Base-by-base conservation (phyloP, 2,329 filamentous ascomycete species). In the Tolypocladium pustulatum region DNA sequence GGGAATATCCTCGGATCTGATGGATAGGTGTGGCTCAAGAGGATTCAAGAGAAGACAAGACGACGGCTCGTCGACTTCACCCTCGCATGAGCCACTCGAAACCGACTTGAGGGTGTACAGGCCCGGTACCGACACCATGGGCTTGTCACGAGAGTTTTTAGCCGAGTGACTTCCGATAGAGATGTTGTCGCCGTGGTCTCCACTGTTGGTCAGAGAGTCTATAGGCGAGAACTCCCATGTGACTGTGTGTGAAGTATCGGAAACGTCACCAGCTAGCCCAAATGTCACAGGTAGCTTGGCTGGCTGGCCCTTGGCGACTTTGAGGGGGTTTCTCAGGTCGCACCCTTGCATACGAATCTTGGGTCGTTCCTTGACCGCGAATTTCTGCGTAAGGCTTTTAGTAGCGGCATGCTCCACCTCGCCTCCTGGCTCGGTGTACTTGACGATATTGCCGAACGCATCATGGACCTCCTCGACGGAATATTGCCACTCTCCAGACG, bases 31-130 rank as follows among this genome's bases (percentile, higher is more conserved):
- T 12, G 94, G 94, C 73, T 96, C 87, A 0, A 94, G 87, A 6
- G 94, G 94, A 64, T 97, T 99, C 64, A 95, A 81, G 57, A 99
- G 77, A 60, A 96, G 79, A 71, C 93, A 97, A n/a, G 92, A 94
- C 2, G 93, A 90, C 34, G 94, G 94, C 71, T 99, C 94, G 63
- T 93, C 81, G 5, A 99, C 86, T 65, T 97, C 92, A 53, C 94
- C 94, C 38, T 85, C 79, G 68, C 94, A 99, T 61, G 85, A 88
- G 30, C 89, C 86, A 58, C 90, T 95, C 1, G 86, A 84, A 9
- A 97, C 83, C 17, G 89, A 84, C 63, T 85, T 88, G 59, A 99
- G 74, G 1, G 88, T 93, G 74, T 99, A 99, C 32, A 97, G 81
- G 54, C 95, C 94, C 34, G 91, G 85, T 38, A 87, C 83, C 32